Evolutionary conservation across 2,329 filamentous ascomycete genomes (phyloP).

Genomic region (Neonectria neomacrospora): DNA sequence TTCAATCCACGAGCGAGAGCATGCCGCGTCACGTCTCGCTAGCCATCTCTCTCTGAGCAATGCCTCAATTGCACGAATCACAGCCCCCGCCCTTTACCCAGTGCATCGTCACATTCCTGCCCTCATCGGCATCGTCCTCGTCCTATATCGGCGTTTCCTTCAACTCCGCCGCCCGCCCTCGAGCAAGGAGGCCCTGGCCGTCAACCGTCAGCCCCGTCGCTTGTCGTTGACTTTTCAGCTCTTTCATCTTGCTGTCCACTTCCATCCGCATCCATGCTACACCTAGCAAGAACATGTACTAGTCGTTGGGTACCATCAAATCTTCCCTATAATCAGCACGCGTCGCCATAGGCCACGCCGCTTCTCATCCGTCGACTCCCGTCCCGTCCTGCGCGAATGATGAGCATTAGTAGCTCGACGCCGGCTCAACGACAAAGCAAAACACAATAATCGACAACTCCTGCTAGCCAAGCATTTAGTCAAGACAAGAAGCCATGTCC

Average conservation of each 20-base stretch:
- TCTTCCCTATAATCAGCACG: neutral
- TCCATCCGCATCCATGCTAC: neutral
- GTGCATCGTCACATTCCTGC: conserved; percentile 18
- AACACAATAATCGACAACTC: neutral
- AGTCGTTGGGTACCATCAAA: neutral
- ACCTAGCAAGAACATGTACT: neutral
- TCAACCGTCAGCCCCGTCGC: neutral
- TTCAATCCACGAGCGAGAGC: conserved; percentile 5
- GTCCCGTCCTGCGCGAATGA: conserved; percentile 10
- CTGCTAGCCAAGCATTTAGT: neutral
- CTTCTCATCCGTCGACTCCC: neutral
- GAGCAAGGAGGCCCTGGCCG: conserved; percentile 9
- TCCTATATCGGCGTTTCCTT: neutral
- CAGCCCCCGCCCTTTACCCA: conserved; percentile 12
- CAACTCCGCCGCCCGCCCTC: conserved; percentile 1
- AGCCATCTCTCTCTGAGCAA: conserved; percentile 16
- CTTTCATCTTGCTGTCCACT: neutral
- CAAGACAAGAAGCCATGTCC: conserved; percentile 15
- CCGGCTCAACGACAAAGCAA: conserved; percentile 6
- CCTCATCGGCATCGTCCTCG: conserved; percentile 3
- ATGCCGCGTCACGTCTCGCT: conserved; percentile 20
- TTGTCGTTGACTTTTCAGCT: neutral
- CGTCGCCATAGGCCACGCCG: too few species aligned
- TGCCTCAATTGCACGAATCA: conserved; percentile 23
- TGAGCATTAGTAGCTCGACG: conserved; percentile 1